Evolutionary conservation across 2,329 filamentous ascomycete genomes (phyloP).

Genomic region (Aspergillus cejpii): DNA sequence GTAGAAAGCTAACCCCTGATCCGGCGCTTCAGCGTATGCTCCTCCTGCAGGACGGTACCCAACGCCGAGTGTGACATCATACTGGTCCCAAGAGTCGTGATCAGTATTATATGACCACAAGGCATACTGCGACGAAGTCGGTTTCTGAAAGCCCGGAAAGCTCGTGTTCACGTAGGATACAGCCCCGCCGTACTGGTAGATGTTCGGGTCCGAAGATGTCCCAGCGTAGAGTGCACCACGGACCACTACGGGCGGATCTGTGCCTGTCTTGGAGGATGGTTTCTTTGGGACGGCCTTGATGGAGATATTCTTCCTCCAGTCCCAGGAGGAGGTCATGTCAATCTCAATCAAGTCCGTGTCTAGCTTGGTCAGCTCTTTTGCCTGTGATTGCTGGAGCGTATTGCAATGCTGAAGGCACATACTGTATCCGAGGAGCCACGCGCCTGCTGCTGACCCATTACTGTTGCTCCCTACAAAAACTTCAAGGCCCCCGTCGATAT

Average conservation of each 20-base stretch:
- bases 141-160: slow-evolving; percentile 24
- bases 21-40: slow-evolving; percentile 33
- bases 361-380: slow-evolving; percentile 5
- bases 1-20: slow-evolving; percentile 36
- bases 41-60: slow-evolving; percentile 31
- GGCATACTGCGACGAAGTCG: slow-evolving; percentile 21
- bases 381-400: background rate
- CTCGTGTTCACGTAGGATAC: slow-evolving; percentile 23
- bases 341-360: slow-evolving; percentile 25
- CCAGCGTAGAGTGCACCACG: slow-evolving; percentile 27
- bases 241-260: slow-evolving; percentile 20
- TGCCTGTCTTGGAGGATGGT: slow-evolving; percentile 17
- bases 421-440: slow-evolving; percentile 27
- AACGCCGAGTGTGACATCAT: slow-evolving; percentile 20
- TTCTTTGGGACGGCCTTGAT: slow-evolving; percentile 19
- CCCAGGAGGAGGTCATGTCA: slow-evolving; percentile 26
- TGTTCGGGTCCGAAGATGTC: slow-evolving; percentile 13
- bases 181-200: slow-evolving; percentile 32
- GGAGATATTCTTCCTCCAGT: slow-evolving; percentile 26
- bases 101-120: slow-evolving; percentile 29
- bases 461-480: slow-evolving; percentile 17
- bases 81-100: slow-evolving; percentile 21
- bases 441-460: slow-evolving; percentile 14
- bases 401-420: background rate
- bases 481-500: slow-evolving; percentile 27